A percentile compares a stretch with the other conserved stretches of the same genome.
phyloP scores from a whole-genome alignment of 2,329 filamentous ascomycete species.

The Talaromyces sp. region DNA sequence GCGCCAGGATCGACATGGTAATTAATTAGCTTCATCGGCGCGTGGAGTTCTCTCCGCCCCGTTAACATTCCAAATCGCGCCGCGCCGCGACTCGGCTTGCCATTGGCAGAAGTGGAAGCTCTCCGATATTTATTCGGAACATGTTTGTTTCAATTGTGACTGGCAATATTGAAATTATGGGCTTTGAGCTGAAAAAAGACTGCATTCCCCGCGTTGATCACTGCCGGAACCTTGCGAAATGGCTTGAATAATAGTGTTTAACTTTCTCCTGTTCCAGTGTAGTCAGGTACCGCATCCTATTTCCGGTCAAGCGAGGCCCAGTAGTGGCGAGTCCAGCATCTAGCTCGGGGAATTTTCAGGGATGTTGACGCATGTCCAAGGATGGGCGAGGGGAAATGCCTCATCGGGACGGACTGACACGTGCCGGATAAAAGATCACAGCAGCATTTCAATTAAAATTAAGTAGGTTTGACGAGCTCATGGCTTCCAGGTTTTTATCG shows the following conservation, averaged over 20 bases:
- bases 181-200: not conserved
- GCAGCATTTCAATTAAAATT: not conserved
- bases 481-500: not conserved
- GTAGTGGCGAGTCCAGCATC: not conserved
- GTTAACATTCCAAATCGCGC: slow-evolving; percentile 7
- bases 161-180: not conserved
- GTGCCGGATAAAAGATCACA: not conserved
- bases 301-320: not conserved
- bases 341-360: not conserved
- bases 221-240: not conserved
- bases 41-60: slow-evolving; percentile 4
- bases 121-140: not conserved
- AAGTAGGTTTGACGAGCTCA: not conserved
- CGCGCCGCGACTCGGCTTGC: not conserved
- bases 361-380: not conserved
- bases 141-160: not conserved
- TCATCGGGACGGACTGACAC: not conserved
- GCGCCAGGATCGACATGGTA: slow-evolving; percentile 4
- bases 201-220: not conserved
- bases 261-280: not conserved
- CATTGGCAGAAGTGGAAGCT: not conserved
- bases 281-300: not conserved
- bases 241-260: not conserved
- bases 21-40: not conserved
- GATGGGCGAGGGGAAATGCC: not conserved